Evolutionary conservation across 1,284 basidiomycete genomes (phyloP).

Genomic region (Grifola frondosa): DNA sequence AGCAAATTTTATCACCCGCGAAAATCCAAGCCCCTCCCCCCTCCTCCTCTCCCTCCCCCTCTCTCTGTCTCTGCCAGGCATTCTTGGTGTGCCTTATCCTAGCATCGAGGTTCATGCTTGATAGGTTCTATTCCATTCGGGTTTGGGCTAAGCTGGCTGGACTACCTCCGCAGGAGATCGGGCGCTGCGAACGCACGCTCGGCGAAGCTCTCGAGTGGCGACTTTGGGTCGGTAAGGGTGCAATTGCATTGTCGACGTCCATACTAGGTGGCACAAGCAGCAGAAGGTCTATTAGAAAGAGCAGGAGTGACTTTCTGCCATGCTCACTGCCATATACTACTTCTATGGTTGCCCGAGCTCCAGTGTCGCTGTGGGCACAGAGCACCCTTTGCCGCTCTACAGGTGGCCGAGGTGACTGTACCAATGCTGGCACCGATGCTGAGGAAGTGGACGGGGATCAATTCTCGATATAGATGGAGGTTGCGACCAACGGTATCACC

Average conservation of each 20-base stretch:
- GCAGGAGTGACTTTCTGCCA: conserved; percentile 17
- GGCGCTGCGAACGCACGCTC: conserved; percentile 75
- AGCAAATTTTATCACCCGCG: too few species aligned
- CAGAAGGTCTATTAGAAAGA: conserved; percentile 14
- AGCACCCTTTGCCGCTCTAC: background rate
- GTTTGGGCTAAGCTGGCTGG: conserved; percentile 88
- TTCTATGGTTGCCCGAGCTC: conserved; percentile 9
- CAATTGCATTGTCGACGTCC: conserved; percentile 5
- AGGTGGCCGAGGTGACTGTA: too few species aligned
- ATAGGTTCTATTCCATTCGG: conserved; percentile 87
- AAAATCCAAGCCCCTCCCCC: conserved; percentile 34
- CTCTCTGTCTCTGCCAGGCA: conserved; percentile 83
- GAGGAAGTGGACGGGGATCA: conserved; percentile 1
- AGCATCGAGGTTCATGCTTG: conserved; percentile 89
- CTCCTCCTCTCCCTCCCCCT: conserved; percentile 63
- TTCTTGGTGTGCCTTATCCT: conserved; percentile 86
- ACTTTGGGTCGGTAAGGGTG: conserved; percentile 73
- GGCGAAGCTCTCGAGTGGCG: conserved; percentile 78
- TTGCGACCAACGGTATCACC: conserved; percentile 91
- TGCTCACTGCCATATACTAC: background rate
- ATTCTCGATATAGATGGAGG: too few species aligned
- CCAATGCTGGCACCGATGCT: too few species aligned
- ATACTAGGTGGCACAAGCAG: background rate
- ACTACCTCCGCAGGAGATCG: conserved; percentile 71
- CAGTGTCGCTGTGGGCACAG: too few species aligned